phyloP scores from a whole-genome alignment of 2,329 filamentous ascomycete species.

The Biscogniauxia marginata region DNA sequence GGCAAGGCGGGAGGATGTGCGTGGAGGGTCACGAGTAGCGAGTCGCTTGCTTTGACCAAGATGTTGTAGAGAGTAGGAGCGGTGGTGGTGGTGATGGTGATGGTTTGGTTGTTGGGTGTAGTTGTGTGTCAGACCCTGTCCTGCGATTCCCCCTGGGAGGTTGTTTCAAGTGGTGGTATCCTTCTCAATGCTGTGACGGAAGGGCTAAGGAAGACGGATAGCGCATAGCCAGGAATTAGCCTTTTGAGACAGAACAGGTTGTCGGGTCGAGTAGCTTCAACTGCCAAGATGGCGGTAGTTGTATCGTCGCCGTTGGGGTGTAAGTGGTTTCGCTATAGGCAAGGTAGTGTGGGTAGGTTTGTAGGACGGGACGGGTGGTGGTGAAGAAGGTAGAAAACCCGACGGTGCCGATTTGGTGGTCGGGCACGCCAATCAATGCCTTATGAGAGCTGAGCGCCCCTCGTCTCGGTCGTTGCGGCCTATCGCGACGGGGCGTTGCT shows the following conservation, averaged over 20 bases:
- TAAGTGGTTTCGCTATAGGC: background rate
- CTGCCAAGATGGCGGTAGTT: background rate
- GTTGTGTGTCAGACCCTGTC: conserved; percentile 16
- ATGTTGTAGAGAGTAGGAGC: background rate
- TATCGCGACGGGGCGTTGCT: conserved; percentile 2
- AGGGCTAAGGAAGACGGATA: conserved; percentile 2
- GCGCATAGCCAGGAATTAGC: conserved; percentile 15
- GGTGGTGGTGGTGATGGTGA: conserved; percentile 6
- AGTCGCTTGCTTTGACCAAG: background rate
- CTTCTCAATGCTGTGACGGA: conserved; percentile 17
- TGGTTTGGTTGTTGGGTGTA: background rate
- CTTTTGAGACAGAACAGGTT: conserved; percentile 2
- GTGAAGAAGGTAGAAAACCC: background rate
- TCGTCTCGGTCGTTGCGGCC: background rate
- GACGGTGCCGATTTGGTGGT: background rate
- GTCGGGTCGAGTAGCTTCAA: conserved; percentile 1
- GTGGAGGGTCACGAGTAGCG: background rate
- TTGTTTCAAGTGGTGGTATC: conserved; percentile 24
- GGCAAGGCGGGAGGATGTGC: background rate
- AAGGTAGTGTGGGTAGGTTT: background rate
- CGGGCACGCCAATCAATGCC: background rate
- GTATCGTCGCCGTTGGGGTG: background rate
- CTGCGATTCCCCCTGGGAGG: conserved; percentile 10
- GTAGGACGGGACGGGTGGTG: background rate
- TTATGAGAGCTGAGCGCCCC: background rate